Evolutionary conservation across 805 yeast species (phyloP), one percentile per base, ranked within the genome.

Genomic region (Candida anglica): DNA sequence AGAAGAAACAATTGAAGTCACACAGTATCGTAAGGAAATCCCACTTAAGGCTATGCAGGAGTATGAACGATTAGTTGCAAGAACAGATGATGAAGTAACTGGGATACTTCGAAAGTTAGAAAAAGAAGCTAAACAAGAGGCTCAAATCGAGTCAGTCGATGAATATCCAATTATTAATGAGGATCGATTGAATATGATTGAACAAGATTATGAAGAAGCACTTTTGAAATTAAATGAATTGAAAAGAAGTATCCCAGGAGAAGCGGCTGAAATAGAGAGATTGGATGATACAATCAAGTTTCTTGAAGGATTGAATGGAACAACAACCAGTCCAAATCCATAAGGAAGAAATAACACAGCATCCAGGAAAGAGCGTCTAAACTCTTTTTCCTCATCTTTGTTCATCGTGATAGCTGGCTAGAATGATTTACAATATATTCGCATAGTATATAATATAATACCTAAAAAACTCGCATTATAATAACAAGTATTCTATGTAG

Each of bases 1-100:
- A 42, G 71, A 68, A 30, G 75, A 73, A 40, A 76, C 86, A 0
- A 69, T 77, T 1, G 69, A 65, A 36, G 71, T 81, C 13, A 72
- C 86, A 0, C 62, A 64, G 15, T 53, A 80, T 34, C 60, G 93
- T 32, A 64, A 75, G 32, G 66, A 66, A 14, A 61, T 73, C 9
- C 88, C 87, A 0, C 40, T 41, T 8, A 50, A 54, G 32, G 60
- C 73, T 5, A 63, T 50, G 22, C 44, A 46, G 8, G 51, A 48
- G n/a, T 73, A 68, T 42, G 58, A 60, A 29, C 51, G 58, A 23
- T 28, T 64, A 47, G 53, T 63, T 5, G 29, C 34, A 10, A 36
- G 52, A 23, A 48, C 64, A 11, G 69, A 66, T 47, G 37, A 41
- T 28, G 50, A 53, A 42, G 61, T 59, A 6, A 49, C 60, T 20